Percentiles rank a stretch among this genome's conserved stretches.
These are phyloP conservation scores for Asterophora lycoperdoides DNA, from an alignment of 768 basidiomycete species.

Conservation along the genomic window DNA sequence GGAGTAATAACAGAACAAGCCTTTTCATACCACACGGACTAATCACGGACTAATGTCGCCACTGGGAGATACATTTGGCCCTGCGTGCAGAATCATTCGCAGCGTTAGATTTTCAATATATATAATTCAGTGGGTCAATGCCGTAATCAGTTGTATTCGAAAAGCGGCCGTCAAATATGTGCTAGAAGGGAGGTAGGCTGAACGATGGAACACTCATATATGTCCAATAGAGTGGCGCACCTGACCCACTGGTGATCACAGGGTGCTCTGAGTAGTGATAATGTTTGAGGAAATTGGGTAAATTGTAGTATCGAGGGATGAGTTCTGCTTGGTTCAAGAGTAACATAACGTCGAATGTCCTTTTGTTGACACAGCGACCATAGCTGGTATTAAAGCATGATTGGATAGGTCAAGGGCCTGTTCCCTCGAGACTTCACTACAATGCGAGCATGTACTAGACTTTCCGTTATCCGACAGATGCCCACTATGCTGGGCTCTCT, in stretches of 20 bases:
- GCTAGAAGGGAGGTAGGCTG: slow-evolving; percentile 22
- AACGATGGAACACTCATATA: background rate
- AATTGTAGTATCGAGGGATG: slow-evolving; percentile 50
- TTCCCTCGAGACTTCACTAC: no score
- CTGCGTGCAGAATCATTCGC: slow-evolving; percentile 39
- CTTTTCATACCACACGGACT: slow-evolving; percentile 45
- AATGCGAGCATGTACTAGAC: background rate
- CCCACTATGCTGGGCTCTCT: background rate
- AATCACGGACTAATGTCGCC: slow-evolving; percentile 43
- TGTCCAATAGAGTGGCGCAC: slow-evolving; percentile 15
- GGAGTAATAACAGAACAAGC: slow-evolving; percentile 43
- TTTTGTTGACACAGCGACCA: no score
- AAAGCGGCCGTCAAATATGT: slow-evolving; percentile 39
- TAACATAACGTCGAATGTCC: slow-evolving; percentile 31
- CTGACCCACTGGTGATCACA: slow-evolving; percentile 49
- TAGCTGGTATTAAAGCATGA: no score
- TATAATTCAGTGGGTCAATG: no score
- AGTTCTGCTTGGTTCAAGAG: slow-evolving; percentile 46
- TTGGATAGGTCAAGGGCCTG: no score
- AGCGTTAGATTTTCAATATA: slow-evolving; percentile 45
- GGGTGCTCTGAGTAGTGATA: slow-evolving; percentile 47
- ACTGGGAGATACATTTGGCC: slow-evolving; percentile 36
- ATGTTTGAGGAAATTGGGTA: slow-evolving; percentile 31
- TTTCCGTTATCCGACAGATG: background rate
- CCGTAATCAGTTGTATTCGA: no score